Base-by-base conservation (phyloP, 257 asterid genomes). In the Solanum dulcamara region DNA sequence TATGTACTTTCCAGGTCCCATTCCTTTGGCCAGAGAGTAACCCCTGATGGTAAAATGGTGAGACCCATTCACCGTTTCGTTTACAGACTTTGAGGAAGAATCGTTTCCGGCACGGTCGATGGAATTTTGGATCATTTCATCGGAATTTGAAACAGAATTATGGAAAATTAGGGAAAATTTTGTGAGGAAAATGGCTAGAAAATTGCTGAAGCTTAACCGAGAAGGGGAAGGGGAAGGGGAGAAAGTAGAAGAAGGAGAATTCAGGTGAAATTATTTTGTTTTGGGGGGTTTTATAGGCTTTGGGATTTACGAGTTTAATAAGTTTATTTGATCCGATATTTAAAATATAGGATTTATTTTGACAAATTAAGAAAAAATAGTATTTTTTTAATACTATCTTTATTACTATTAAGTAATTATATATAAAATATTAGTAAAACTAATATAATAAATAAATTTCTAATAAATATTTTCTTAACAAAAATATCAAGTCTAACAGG, bases 21-120 rank as follows among this genome's bases (percentile, higher is more conserved):
- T 93, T 24, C 98, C 98, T 89, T 94, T 94, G 42, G 98, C 96
- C 86, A 94, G 83, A 2, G 98, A 94, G 94, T 94, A 94, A 3
- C 98, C 98, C 72, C 92, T 88, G 84, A 94, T 91, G 87, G 95
- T 93, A 92, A 94, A 93, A 67, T 90, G 88, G 91, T 94, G 98
- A 44, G 97, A 92, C 84, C 97, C 98, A 91, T 95, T 93, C 81
- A 95, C 93, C 67, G 98, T 95, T 87, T 95, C 97, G 93, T 90
- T 92, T 30, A 95, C 72, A 38, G 98, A 95, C 75, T 90, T 91
- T 33, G 98, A 94, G 84, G 91, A 89, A 10, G 96, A 90, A 46
- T 89, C 91, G 18, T 8, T 42, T 6, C 70, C 33, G 8, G 70
- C 70, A 60, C 35, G 70, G 81, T 72, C 55, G 55, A 1, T 18